Conservation (phyloP, 2,329 filamentous ascomycete genomes). For the Apiospora kogelbergensis region DNA sequence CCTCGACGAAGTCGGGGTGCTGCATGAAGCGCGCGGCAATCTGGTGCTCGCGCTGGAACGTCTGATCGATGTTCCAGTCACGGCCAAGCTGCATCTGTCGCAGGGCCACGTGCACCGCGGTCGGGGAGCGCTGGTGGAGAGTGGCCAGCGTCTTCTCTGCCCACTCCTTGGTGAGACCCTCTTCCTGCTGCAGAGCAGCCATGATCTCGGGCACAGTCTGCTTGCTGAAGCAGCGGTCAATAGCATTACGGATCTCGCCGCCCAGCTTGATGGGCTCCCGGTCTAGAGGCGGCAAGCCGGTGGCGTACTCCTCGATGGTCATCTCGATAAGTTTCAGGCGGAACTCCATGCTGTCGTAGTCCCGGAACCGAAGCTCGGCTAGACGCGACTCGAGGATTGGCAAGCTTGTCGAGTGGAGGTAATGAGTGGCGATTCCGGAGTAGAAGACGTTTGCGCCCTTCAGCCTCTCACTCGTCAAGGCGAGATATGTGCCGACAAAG, state of each 20-base stretch:
- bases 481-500: conserved; percentile 85
- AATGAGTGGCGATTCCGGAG: conserved; percentile 91
- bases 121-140: conserved; percentile 78
- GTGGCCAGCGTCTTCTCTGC: conserved; percentile 74
- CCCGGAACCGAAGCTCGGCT: conserved; percentile 84
- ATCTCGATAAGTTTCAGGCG: conserved; percentile 74
- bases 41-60: conserved; percentile 82
- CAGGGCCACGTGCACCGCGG: conserved; percentile 79
- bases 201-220: conserved; percentile 70
- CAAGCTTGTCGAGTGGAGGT: conserved; percentile 86
- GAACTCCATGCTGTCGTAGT: conserved; percentile 63
- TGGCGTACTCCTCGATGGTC: conserved; percentile 90
- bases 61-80: conserved; percentile 77
- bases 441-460: conserved; percentile 86
- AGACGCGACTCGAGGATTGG: conserved; percentile 80
- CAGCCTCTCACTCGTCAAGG: conserved; percentile 82
- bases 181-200: conserved; percentile 58
- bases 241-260: conserved; percentile 72
- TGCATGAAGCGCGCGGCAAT: conserved; percentile 88
- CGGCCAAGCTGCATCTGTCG: conserved; percentile 76
- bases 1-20: conserved; percentile 87
- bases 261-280: conserved; percentile 66
- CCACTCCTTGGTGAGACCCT: conserved; percentile 66
- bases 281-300: conserved; percentile 68
- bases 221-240: conserved; percentile 80